Conservation (phyloP, 1,139 yeast species). For the Scheffersomyces lignicola region DNA sequence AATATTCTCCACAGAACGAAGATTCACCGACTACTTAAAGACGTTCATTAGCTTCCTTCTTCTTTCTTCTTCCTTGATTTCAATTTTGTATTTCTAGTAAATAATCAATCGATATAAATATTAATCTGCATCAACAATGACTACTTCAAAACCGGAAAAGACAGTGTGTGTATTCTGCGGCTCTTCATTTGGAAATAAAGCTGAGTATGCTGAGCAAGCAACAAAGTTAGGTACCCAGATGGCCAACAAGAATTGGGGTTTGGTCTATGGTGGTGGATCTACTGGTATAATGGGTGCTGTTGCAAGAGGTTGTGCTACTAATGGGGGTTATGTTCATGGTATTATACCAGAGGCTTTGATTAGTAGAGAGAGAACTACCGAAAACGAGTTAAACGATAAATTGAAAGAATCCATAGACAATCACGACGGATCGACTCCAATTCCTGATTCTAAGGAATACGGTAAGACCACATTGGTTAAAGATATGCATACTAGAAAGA, state of each 20-base stretch:
- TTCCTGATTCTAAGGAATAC: constrained; percentile 59
- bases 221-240: constrained; percentile 56
- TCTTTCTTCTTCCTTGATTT: no score
- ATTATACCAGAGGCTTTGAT: constrained; percentile 83
- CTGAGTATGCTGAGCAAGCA: constrained; percentile 55
- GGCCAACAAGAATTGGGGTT: constrained; percentile 64
- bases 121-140: background rate
- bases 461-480: constrained; percentile 81
- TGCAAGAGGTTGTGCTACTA: constrained; percentile 68
- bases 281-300: constrained; percentile 85
- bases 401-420: constrained; percentile 46
- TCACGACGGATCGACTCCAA: constrained; percentile 63
- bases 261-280: constrained; percentile 91
- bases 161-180: constrained; percentile 82
- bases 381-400: constrained; percentile 43
- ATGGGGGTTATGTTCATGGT: constrained; percentile 80
- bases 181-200: constrained; percentile 67
- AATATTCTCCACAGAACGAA: no score
- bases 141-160: constrained; percentile 1
- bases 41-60: no score
- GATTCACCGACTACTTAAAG: no score
- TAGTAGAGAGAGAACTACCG: constrained; percentile 63
- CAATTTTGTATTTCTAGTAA: no score
- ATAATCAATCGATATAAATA: background rate
- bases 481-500: constrained; percentile 90